Conservation (phyloP, 2,329 filamentous ascomycete genomes). For the Colletotrichum siamense region DNA sequence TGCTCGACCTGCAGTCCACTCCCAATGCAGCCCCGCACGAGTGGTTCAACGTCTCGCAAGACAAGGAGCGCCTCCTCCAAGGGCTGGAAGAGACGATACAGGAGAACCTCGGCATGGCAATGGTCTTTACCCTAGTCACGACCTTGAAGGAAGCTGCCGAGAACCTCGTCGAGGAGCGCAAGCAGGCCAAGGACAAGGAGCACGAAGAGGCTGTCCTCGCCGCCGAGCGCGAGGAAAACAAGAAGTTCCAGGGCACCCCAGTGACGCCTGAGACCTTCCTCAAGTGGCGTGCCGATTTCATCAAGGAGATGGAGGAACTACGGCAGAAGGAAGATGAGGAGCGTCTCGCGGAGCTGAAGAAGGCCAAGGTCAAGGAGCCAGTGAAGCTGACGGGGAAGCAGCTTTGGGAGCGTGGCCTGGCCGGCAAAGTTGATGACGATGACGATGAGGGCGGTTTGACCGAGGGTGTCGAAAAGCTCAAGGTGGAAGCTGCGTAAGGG, state of each 20-base stretch:
- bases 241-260: slow-evolving; percentile 90
- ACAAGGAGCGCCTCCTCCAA: slow-evolving; percentile 77
- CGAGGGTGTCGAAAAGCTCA: slow-evolving; percentile 73
- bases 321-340: slow-evolving; percentile 75
- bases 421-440: slow-evolving; percentile 69
- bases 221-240: slow-evolving; percentile 89
- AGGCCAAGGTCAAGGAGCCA: slow-evolving; percentile 77
- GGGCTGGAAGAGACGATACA: slow-evolving; percentile 77
- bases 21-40: slow-evolving; percentile 74
- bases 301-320: slow-evolving; percentile 80
- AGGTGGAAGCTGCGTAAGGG: slow-evolving; percentile 61
- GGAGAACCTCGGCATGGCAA: slow-evolving; percentile 95
- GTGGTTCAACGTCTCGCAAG: slow-evolving; percentile 79
- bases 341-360: slow-evolving; percentile 81
- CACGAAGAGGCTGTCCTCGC: slow-evolving; percentile 60
- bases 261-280: slow-evolving; percentile 89
- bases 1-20: slow-evolving; percentile 78
- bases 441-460: slow-evolving; percentile 67
- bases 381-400: slow-evolving; percentile 76
- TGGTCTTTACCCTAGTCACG: slow-evolving; percentile 92
- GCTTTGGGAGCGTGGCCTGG: slow-evolving; percentile 79
- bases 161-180: slow-evolving; percentile 77
- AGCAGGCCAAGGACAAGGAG: slow-evolving; percentile 64
- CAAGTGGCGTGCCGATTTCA: slow-evolving; percentile 81
- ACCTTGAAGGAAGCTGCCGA: slow-evolving; percentile 92